Evolutionary conservation across 2,329 filamentous ascomycete species (phyloP).

Genomic region (Paracamarosporium sp.): DNA sequence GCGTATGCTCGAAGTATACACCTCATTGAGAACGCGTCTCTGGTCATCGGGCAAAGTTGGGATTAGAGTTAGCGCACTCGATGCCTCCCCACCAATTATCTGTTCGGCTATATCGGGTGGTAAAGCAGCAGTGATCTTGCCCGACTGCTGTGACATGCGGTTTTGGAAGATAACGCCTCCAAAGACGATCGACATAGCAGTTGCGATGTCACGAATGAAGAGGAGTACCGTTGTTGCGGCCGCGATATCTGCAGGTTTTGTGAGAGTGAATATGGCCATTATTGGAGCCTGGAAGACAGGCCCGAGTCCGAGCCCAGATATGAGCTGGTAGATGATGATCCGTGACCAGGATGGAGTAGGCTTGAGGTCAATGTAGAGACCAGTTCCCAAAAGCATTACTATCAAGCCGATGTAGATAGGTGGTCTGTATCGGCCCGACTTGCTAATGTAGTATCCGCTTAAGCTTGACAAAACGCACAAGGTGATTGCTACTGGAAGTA

Average conservation of each 20-base stretch:
- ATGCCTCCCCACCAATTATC: too few relatives aligned
- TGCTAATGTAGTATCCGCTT: constrained; percentile 51
- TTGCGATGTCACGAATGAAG: constrained; percentile 49
- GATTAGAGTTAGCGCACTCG: too few relatives aligned
- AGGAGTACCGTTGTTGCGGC: constrained; percentile 55
- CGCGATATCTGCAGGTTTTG: constrained; percentile 46
- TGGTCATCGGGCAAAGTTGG: too few relatives aligned
- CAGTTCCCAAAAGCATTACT: constrained; percentile 20
- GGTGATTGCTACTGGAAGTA: constrained; percentile 61
- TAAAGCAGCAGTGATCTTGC: too few relatives aligned
- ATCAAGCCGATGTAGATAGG: constrained; percentile 19
- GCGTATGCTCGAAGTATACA: too few relatives aligned
- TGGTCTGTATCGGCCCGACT: constrained; percentile 42
- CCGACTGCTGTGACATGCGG: too few relatives aligned
- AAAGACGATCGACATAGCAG: constrained; percentile 51
- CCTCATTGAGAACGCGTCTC: too few relatives aligned
- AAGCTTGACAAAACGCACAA: constrained; percentile 50
- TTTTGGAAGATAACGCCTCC: constrained; percentile 56
- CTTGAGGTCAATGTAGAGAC: constrained; percentile 20
- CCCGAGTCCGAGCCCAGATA: constrained; percentile 56
- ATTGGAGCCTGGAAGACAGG: constrained; percentile 60
- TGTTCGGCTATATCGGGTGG: too few relatives aligned
- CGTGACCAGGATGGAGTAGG: constrained; percentile 5
- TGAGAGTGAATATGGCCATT: constrained; percentile 52
- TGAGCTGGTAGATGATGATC: constrained; percentile 55